A percentile compares a stretch with the other conserved stretches of the same genome.
Evolutionary conservation across 495 filamentous ascomycete genomes (phyloP).

Genomic region (Hypoxylon rickii): DNA sequence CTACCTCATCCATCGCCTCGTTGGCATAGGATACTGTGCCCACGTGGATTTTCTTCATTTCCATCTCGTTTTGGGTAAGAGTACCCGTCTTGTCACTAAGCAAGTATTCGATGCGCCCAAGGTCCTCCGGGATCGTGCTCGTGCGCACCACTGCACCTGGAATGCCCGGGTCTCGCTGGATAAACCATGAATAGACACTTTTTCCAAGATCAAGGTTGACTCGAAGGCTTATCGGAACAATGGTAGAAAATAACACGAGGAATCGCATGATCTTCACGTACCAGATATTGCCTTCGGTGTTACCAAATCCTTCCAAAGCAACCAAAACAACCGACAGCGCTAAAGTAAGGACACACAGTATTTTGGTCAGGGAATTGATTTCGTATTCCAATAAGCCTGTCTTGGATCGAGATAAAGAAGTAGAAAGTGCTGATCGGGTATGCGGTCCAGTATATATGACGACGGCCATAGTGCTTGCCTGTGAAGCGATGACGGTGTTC

Average conservation of each 20-base stretch:
- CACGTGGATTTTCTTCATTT: constrained; percentile 97
- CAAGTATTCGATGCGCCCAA: constrained; percentile 94
- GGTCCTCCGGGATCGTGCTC: constrained; percentile 95
- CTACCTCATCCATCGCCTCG: constrained; percentile 97
- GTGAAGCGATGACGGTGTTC: constrained; percentile 94
- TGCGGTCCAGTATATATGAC: constrained; percentile 95
- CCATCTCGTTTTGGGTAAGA: constrained; percentile 98
- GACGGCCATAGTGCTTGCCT: constrained; percentile 81
- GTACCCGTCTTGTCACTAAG: constrained; percentile 98
- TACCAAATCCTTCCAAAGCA: constrained; percentile 78
- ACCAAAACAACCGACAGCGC: constrained; percentile 89
- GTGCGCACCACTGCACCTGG: constrained; percentile 91
- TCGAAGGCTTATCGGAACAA: constrained; percentile 94
- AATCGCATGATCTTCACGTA: constrained; percentile 96
- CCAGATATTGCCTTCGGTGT: constrained; percentile 69
- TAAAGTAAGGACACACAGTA: constrained; percentile 86
- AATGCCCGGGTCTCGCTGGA: constrained; percentile 88
- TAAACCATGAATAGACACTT: constrained; percentile 92
- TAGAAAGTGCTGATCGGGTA: constrained; percentile 92
- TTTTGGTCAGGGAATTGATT: constrained; percentile 98
- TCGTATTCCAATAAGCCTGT: constrained; percentile 92
- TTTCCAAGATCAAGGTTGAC: constrained; percentile 99
- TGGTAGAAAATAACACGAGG: constrained; percentile 96
- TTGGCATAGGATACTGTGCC: constrained; percentile 97
- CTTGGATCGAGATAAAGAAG: constrained; percentile 87